A percentile compares a stretch with the other conserved stretches of the same genome.
phyloP scores from a whole-genome alignment of 495 filamentous ascomycete genomes.

The Cercophora sp. region DNA sequence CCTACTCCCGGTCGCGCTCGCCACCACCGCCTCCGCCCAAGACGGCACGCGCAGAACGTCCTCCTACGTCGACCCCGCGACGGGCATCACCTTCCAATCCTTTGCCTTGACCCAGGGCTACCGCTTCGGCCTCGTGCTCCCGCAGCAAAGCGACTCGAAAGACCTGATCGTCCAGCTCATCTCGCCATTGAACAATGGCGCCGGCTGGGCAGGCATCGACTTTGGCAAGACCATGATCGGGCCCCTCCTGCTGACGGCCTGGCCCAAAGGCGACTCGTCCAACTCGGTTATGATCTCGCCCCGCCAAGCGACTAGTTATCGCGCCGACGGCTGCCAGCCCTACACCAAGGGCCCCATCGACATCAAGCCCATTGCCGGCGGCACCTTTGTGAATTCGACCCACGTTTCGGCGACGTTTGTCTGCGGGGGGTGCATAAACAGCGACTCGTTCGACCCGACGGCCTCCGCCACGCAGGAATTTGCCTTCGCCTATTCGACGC shows the following conservation, averaged over 20 bases:
- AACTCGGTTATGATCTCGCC: slow-evolving; percentile 11
- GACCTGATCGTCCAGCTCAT: slow-evolving; percentile 31
- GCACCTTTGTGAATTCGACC: slow-evolving; percentile 22
- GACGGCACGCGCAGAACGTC: no score
- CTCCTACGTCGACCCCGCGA: slow-evolving; percentile 23
- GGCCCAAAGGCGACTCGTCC: slow-evolving; percentile 12
- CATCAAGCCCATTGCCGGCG: slow-evolving; percentile 15
- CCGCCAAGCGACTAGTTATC: slow-evolving; percentile 14
- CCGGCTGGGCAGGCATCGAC: slow-evolving; percentile 25
- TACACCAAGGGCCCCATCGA: slow-evolving; percentile 10
- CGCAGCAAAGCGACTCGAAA: slow-evolving; percentile 4
- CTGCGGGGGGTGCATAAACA: slow-evolving; percentile 22
- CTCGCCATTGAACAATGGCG: slow-evolving; percentile 14
- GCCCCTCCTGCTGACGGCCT: slow-evolving; percentile 20
- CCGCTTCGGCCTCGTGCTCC: slow-evolving; percentile 27
- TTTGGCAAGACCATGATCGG: slow-evolving; percentile 20
- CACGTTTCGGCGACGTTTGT: slow-evolving; percentile 26
- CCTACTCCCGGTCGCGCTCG: no score
- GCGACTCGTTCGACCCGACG: slow-evolving; percentile 16
- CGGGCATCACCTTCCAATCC: slow-evolving; percentile 21
- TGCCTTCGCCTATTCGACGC: slow-evolving; percentile 16
- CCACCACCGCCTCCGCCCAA: no score
- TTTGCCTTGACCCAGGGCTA: slow-evolving; percentile 14
- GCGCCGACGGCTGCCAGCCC: slow-evolving; percentile 2
- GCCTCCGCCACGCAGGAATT: background rate